Percentiles rank a stretch among this genome's conserved stretches.
Evolutionary conservation across 2,329 filamentous ascomycete species (phyloP).

Genomic region (Ascochyta koolunga): DNA sequence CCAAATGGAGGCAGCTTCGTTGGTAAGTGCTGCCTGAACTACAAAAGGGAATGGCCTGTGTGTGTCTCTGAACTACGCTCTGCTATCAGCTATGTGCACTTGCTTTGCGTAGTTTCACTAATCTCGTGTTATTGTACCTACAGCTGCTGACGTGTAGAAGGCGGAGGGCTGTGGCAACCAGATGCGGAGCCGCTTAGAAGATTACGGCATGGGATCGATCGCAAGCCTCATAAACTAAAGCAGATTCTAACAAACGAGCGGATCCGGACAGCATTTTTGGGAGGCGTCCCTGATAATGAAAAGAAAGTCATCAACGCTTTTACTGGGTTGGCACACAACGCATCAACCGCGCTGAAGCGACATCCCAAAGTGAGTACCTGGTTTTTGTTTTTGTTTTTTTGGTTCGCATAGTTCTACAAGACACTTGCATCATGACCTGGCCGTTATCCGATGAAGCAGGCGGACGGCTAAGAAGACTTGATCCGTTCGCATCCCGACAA

Average conservation of each 20-base stretch:
- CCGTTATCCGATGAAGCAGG: background rate
- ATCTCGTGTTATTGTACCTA: background rate
- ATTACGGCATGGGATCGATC: conserved; percentile 77
- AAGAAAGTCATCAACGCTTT: conserved; percentile 73
- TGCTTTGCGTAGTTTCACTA: background rate
- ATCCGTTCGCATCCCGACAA: background rate
- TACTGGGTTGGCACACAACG: conserved; percentile 61
- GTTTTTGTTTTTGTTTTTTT: conserved; percentile 19
- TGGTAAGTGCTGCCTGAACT: conserved; percentile 58
- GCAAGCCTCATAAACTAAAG: conserved; percentile 72
- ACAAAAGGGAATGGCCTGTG: background rate
- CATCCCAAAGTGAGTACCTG: conserved; percentile 73
- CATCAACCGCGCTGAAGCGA: conserved; percentile 78
- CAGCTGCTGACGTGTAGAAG: conserved; percentile 48
- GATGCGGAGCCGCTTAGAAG: conserved; percentile 69
- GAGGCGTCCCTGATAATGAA: conserved; percentile 59
- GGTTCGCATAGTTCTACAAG: background rate
- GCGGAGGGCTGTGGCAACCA: conserved; percentile 82
- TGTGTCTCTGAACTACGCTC: background rate
- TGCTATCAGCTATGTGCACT: background rate
- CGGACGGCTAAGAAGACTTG: background rate
- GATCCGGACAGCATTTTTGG: conserved; percentile 71
- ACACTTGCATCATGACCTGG: too few relatives aligned
- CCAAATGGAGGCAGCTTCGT: conserved; percentile 71
- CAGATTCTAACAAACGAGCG: conserved; percentile 65